Conservation (phyloP, 208 protist genomes). For the Leptomonas pyrrhocoris region DNA sequence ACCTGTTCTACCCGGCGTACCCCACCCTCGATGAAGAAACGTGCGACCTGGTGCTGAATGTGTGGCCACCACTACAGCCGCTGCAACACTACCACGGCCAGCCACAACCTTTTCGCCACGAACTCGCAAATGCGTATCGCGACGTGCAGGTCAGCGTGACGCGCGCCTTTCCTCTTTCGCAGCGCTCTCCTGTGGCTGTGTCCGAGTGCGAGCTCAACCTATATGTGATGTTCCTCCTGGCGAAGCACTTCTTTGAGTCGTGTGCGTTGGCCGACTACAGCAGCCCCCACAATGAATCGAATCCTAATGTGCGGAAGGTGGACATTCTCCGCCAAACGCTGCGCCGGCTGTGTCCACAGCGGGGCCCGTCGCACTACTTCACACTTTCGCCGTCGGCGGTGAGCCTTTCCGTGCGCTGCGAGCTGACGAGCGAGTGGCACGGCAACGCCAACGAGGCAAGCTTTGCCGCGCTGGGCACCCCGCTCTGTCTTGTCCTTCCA, state of each 20-base stretch:
- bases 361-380: constrained; percentile 11
- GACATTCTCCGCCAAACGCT: constrained; percentile 20
- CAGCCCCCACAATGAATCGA: not conserved
- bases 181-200: constrained; percentile 25
- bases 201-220: constrained; percentile 33
- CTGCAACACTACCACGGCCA: not conserved
- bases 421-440: constrained; percentile 49
- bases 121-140: constrained; percentile 14
- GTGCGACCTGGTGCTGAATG: constrained; percentile 15
- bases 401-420: constrained; percentile 32
- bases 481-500: constrained; percentile 41
- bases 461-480: constrained; percentile 36
- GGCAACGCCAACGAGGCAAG: constrained; percentile 5
- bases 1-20: constrained; percentile 29
- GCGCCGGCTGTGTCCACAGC: constrained; percentile 13
- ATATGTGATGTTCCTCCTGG: constrained; percentile 27
- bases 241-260: constrained; percentile 8
- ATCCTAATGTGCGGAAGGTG: not conserved
- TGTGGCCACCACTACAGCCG: constrained; percentile 25
- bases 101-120: not conserved
- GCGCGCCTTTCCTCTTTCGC: constrained; percentile 13
- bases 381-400: constrained; percentile 13
- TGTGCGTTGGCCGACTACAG: not conserved
- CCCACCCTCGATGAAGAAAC: constrained; percentile 19
- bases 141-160: constrained; percentile 16